A percentile compares a stretch with the other conserved stretches of the same genome.
These are phyloP conservation scores for Amanita exitialis DNA, from an alignment of 768 basidiomycete genomes.

Conservation along the genomic window DNA sequence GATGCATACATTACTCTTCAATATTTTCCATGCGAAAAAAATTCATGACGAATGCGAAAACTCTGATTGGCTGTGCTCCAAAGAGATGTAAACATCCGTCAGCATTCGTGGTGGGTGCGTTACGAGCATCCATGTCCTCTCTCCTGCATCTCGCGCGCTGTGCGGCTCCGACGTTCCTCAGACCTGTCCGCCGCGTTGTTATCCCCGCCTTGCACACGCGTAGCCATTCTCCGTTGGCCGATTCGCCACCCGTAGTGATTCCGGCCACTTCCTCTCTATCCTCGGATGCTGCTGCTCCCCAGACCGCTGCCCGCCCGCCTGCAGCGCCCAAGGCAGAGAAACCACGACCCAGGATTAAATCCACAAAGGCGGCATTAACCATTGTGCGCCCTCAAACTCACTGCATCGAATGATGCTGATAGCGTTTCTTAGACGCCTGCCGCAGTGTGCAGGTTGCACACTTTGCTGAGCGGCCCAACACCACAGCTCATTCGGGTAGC, in stretches of 20 bases:
- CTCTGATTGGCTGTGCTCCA: constrained; percentile 19
- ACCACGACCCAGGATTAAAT: constrained; percentile 52
- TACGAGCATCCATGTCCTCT: constrained; percentile 16
- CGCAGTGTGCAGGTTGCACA: constrained; percentile 64
- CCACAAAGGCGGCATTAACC: constrained; percentile 69
- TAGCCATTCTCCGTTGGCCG: constrained; percentile 20
- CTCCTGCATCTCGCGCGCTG: constrained; percentile 17
- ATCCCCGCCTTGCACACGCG: constrained; percentile 51
- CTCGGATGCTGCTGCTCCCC: constrained; percentile 56
- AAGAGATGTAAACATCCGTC: constrained; percentile 16
- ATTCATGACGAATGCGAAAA: constrained; percentile 11
- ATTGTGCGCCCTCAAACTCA: constrained; percentile 38
- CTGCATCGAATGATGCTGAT: neutral
- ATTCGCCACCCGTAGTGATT: constrained; percentile 43
- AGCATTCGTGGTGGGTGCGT: constrained; percentile 5
- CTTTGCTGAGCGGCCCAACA: constrained; percentile 70
- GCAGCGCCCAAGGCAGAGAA: constrained; percentile 56
- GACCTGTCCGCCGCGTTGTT: constrained; percentile 45
- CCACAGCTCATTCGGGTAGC: constrained; percentile 93
- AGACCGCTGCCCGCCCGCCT: constrained; percentile 64
- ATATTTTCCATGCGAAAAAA: too few relatives aligned
- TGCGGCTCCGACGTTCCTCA: constrained; percentile 22
- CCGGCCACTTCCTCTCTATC: constrained; percentile 37
- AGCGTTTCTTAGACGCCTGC: constrained; percentile 51
- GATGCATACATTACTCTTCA: too few relatives aligned